Evolutionary conservation across 768 basidiomycete species (phyloP).

Genomic region (Podaxis rugospora): DNA sequence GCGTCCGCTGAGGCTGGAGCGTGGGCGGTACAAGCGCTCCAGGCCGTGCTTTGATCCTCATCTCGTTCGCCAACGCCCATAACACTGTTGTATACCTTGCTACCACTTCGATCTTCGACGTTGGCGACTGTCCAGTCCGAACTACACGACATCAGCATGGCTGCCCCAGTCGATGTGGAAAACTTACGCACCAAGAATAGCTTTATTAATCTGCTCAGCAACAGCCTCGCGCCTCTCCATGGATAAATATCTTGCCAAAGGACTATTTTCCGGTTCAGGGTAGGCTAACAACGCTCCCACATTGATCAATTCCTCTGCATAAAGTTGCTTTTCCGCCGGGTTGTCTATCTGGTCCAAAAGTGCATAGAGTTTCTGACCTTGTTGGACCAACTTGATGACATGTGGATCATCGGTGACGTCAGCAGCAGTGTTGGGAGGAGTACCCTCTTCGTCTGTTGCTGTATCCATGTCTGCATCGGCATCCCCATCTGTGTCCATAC

Average conservation of each 20-base stretch:
- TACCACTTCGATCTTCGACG: conserved; percentile 60
- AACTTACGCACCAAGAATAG: conserved; percentile 70
- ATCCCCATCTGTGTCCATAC: conserved; percentile 2
- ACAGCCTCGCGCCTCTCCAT: conserved; percentile 76
- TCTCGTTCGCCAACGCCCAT: conserved; percentile 53
- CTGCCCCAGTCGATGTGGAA: not conserved
- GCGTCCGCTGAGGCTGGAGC: conserved; percentile 5
- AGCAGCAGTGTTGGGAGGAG: not conserved
- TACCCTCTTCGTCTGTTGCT: not conserved
- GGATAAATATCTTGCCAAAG: conserved; percentile 69
- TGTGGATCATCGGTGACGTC: conserved; percentile 3
- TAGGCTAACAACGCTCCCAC: conserved; percentile 85
- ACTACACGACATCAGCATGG: conserved; percentile 30
- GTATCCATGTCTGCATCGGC: not conserved
- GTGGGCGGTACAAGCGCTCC: conserved; percentile 44
- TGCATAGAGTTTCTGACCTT: conserved; percentile 63
- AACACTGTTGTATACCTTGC: conserved; percentile 63
- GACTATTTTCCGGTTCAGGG: conserved; percentile 70
- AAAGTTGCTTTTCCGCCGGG: conserved; percentile 52
- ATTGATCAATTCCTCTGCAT: conserved; percentile 65
- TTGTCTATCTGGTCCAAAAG: conserved; percentile 53
- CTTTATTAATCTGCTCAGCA: conserved; percentile 85
- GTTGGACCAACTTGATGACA: conserved; percentile 7
- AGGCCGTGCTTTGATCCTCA: conserved; percentile 41
- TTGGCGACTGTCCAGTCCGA: conserved; percentile 41